These are phyloP conservation scores for Nemophila menziesii DNA, from an alignment of 257 asterid genomes.

Conservation along the genomic window DNA sequence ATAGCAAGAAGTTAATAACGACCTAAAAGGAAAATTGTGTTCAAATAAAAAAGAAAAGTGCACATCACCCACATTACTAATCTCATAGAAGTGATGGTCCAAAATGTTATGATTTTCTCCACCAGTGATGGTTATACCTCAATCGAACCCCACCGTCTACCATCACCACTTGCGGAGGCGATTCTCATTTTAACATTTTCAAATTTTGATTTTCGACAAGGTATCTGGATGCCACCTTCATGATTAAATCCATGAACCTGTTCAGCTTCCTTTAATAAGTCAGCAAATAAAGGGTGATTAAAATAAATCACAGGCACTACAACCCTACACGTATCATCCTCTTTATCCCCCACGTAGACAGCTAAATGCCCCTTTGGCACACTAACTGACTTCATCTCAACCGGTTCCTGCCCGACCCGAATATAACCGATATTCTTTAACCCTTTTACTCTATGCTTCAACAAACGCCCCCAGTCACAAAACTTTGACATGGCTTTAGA, in stretches of 20 bases:
- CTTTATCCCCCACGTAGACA: conserved; percentile 47
- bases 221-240: conserved; percentile 59
- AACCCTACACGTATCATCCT: conserved; percentile 39
- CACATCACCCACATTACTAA: too few relatives aligned
- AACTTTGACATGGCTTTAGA: conserved; percentile 24
- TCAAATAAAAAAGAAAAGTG: too few relatives aligned
- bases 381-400: conserved; percentile 1
- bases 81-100: too few relatives aligned
- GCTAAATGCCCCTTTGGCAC: conserved; percentile 57
- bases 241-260: conserved; percentile 44
- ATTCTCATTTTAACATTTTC: conserved; percentile 44
- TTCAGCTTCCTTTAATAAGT: conserved; percentile 42
- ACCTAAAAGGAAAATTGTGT: too few relatives aligned
- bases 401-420: conserved; percentile 25
- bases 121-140: conserved; percentile 2
- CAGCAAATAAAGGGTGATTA: conserved; percentile 54
- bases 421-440: conserved; percentile 20
- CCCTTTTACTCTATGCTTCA: conserved; percentile 16
- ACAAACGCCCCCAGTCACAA: conserved; percentile 16
- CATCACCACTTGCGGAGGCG: conserved; percentile 24
- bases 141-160: conserved; percentile 16
- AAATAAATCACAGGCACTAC: conserved; percentile 51
- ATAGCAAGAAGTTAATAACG: too few relatives aligned
- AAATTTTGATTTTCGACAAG: conserved; percentile 42
- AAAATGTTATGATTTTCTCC: not conserved